phyloP scores from a whole-genome alignment of 2,329 filamentous ascomycete species.

The Reticulascus tulasneorum region DNA sequence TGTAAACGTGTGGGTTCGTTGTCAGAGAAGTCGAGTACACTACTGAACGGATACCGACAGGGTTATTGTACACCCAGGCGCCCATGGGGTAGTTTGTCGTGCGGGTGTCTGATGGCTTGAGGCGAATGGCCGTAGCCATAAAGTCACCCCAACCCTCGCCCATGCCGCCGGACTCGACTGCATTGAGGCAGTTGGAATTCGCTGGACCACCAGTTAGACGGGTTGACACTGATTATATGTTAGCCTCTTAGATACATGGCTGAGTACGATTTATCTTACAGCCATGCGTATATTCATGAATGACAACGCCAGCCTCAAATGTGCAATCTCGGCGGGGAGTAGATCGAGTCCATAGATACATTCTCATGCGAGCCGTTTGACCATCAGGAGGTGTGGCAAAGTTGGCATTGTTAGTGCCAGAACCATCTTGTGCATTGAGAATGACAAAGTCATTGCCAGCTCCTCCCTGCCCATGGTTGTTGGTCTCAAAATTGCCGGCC shows the following conservation, averaged over 20 bases:
- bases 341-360: conserved; percentile 50
- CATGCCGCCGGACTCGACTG: conserved; percentile 51
- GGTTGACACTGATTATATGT: conserved; percentile 40
- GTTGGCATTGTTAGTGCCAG: conserved; percentile 47
- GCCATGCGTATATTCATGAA: conserved; percentile 56
- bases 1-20: conserved; percentile 49
- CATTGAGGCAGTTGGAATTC: conserved; percentile 44
- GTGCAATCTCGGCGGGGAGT: conserved; percentile 47
- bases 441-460: conserved; percentile 43
- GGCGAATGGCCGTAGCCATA: conserved; percentile 46
- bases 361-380: conserved; percentile 44
- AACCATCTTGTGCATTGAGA: conserved; percentile 47
- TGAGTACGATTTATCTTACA: conserved; percentile 28
- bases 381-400: conserved; percentile 46
- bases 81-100: conserved; percentile 44
- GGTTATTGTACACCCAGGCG: conserved; percentile 42
- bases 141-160: conserved; percentile 57
- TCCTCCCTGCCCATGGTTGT: conserved; percentile 47
- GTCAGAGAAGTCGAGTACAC: conserved; percentile 47
- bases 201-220: conserved; percentile 55
- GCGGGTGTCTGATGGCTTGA: conserved; percentile 42
- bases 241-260: conserved; percentile 15
- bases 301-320: conserved; percentile 58
- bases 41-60: conserved; percentile 43
- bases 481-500: conserved; percentile 51